Conservation (phyloP, 306 rosid species). For the Macrotyloma uniflorum region DNA sequence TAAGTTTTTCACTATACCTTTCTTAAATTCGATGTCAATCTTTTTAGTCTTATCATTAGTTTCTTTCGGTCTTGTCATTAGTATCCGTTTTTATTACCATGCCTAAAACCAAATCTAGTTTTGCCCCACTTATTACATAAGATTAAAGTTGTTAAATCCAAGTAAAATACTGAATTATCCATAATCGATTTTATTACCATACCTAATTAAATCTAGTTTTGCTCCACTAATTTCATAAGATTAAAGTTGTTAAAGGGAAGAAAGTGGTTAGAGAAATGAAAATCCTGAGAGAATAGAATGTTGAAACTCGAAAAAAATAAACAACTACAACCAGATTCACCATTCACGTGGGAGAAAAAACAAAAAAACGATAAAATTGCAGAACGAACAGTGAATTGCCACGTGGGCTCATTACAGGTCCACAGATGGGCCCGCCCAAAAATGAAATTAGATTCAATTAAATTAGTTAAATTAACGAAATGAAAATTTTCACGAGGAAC, state of each 20-base stretch:
- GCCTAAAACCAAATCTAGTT: too few species aligned
- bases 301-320: neutral
- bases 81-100: too few species aligned
- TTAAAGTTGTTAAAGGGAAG: neutral
- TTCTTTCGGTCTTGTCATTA: too few species aligned
- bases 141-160: too few species aligned
- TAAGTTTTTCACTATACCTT: too few species aligned
- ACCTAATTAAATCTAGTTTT: too few species aligned
- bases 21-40: too few species aligned
- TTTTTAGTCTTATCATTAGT: too few species aligned
- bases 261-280: neutral
- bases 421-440: constrained; percentile 8
- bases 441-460: constrained; percentile 2
- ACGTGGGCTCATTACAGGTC: constrained; percentile 25
- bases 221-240: too few species aligned
- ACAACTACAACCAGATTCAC: neutral
- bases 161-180: too few species aligned
- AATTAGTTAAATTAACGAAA: neutral
- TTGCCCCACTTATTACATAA: too few species aligned
- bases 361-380: neutral
- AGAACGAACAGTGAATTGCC: neutral
- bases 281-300: neutral
- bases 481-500: neutral
- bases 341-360: neutral
- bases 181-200: too few species aligned